These are phyloP conservation scores for Phylloporus arenicola DNA, from an alignment of 768 basidiomycete genomes.

Conservation along the genomic window DNA sequence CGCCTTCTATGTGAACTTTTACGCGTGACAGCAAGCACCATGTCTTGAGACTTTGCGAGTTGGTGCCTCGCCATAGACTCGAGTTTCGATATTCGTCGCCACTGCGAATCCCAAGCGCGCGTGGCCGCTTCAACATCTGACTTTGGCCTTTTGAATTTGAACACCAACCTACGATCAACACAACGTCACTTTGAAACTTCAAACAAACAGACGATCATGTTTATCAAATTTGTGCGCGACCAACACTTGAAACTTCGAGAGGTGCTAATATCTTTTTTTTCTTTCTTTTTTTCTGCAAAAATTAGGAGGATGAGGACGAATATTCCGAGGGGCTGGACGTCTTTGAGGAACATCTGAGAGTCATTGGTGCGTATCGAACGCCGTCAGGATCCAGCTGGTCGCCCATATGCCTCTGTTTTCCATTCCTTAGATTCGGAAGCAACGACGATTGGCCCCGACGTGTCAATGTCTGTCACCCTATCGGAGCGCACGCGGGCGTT, in stretches of 20 bases:
- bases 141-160: background rate
- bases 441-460: constrained; percentile 11
- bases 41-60: constrained; percentile 21
- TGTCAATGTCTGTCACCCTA: constrained; percentile 7
- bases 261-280: constrained; percentile 1
- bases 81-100: background rate
- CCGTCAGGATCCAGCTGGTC: background rate
- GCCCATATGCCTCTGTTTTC: background rate
- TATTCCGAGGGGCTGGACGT: constrained; percentile 14
- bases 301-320: constrained; percentile 24
- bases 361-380: constrained; percentile 16
- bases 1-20: constrained; percentile 19
- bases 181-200: constrained; percentile 3
- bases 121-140: background rate
- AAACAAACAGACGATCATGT: constrained; percentile 9
- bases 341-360: constrained; percentile 5
- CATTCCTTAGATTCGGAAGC: constrained; percentile 6
- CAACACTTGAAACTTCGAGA: background rate
- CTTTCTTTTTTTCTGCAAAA: background rate
- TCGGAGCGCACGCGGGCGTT: constrained; percentile 24
- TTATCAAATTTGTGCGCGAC: constrained; percentile 18
- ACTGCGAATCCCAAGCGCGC: background rate
- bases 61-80: constrained; percentile 17
- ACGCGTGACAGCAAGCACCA: constrained; percentile 23
- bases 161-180: constrained; percentile 1